Conservation (phyloP, 169 alveolate genomes). For the Plasmodium cynomolgi region DNA sequence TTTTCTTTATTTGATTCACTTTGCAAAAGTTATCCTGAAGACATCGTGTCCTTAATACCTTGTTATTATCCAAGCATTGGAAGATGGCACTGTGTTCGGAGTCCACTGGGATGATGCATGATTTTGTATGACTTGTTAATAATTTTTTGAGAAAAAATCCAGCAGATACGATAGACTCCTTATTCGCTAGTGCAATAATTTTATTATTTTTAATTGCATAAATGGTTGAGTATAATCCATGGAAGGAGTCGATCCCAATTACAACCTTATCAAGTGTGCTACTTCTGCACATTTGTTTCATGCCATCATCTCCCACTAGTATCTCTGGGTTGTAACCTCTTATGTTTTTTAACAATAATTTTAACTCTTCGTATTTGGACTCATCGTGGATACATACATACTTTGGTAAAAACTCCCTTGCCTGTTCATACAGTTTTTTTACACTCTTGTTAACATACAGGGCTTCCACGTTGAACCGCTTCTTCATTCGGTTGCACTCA, state of each 20-base stretch:
- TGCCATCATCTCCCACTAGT: conserved; percentile 78
- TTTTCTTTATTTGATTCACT: conserved; percentile 74
- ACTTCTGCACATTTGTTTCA: conserved; percentile 77
- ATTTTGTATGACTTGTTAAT: conserved; percentile 54
- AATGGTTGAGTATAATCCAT: conserved; percentile 89
- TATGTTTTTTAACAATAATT: conserved; percentile 18
- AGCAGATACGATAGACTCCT: conserved; percentile 90
- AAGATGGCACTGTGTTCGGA: conserved; percentile 91
- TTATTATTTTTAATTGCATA: conserved; percentile 87
- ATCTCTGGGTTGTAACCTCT: conserved; percentile 55
- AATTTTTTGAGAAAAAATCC: conserved; percentile 73
- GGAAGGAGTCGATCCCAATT: conserved; percentile 90
- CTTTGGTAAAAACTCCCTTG: conserved; percentile 77
- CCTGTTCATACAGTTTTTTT: conserved; percentile 81
- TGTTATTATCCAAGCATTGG: conserved; percentile 84
- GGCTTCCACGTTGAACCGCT: conserved; percentile 83
- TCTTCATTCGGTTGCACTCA: conserved; percentile 74
- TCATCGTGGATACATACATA: conserved; percentile 76
- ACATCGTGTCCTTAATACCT: conserved; percentile 46
- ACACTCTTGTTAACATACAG: conserved; percentile 84
- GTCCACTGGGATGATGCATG: conserved; percentile 85
- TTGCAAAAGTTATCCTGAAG: conserved; percentile 39
- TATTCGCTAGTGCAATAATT: conserved; percentile 87
- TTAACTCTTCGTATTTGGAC: conserved; percentile 58
- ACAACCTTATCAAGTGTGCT: conserved; percentile 80